These are phyloP conservation scores for Coprinopsis sp. DNA, from an alignment of 768 basidiomycete species.

Conservation along the genomic window DNA sequence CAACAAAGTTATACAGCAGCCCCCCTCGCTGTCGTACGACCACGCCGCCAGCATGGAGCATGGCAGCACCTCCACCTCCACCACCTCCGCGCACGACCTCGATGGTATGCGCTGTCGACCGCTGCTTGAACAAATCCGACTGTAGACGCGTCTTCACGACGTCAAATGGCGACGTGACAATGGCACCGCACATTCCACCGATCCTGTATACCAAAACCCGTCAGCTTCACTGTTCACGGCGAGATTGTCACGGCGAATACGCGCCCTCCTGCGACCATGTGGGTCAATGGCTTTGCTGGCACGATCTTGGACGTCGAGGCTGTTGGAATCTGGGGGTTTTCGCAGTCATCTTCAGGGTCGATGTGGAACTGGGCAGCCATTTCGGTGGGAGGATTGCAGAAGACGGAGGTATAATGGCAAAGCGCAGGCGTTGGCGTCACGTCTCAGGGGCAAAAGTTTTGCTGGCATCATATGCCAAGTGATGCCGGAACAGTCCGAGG, in stretches of 20 bases:
- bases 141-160: slow-evolving; percentile 97
- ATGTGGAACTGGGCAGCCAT: too few relatives aligned
- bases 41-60: slow-evolving; percentile 11
- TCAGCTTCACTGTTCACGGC: slow-evolving; percentile 5
- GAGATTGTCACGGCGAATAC: slow-evolving; percentile 28
- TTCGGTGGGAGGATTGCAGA: too few relatives aligned
- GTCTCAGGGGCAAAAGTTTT: too few relatives aligned
- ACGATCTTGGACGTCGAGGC: slow-evolving; percentile 10
- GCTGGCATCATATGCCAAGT: too few relatives aligned
- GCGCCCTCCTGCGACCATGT: slow-evolving; percentile 85
- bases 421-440: too few relatives aligned
- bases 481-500: too few relatives aligned
- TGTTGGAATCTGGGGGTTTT: slow-evolving; percentile 7
- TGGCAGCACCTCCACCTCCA: slow-evolving; percentile 7
- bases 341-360: slow-evolving; percentile 6
- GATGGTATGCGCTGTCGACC: slow-evolving; percentile 18
- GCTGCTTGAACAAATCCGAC: slow-evolving; percentile 68
- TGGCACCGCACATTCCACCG: slow-evolving; percentile 96
- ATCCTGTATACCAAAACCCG: slow-evolving; percentile 44
- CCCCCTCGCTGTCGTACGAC: slow-evolving; percentile 25
- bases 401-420: too few relatives aligned
- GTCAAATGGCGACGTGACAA: slow-evolving; percentile 96
- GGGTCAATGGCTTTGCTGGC: slow-evolving; percentile 71
- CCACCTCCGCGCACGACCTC: slow-evolving; percentile 32
- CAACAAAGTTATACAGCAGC: slow-evolving; percentile 88